Conservation (phyloP, 2,329 filamentous ascomycete genomes). For the Xylariaceae sp. region DNA sequence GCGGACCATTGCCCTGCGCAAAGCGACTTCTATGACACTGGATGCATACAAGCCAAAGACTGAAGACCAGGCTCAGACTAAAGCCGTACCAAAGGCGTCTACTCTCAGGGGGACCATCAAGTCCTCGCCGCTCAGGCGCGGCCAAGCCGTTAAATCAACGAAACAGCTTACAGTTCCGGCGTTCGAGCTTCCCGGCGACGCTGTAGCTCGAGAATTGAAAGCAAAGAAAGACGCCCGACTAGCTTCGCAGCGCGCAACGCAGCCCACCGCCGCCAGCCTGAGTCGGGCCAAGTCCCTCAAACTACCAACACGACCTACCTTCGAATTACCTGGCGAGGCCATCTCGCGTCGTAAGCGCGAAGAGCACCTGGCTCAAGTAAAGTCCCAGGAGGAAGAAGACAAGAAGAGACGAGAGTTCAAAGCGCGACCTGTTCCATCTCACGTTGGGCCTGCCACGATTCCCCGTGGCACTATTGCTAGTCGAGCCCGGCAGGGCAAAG, state of each 20-base stretch:
- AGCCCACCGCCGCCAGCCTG: conserved; percentile 35
- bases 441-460: conserved; percentile 37
- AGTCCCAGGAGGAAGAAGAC: conserved; percentile 57
- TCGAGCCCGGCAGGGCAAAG: conserved; percentile 49
- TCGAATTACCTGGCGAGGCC: conserved; percentile 61
- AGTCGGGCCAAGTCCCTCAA: conserved; percentile 49
- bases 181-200: conserved; percentile 62
- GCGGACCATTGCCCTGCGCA: conserved; percentile 38
- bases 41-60: conserved; percentile 27
- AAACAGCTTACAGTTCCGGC: conserved; percentile 52
- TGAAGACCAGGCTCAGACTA: conserved; percentile 25
- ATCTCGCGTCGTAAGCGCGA: conserved; percentile 54
- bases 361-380: conserved; percentile 50
- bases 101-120: conserved; percentile 37
- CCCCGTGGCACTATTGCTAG: conserved; percentile 58
- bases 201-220: conserved; percentile 43
- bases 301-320: conserved; percentile 50
- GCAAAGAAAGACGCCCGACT: conserved; percentile 47
- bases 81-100: conserved; percentile 29
- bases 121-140: conserved; percentile 47
- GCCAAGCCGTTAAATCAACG: conserved; percentile 46
- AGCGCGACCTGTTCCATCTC: conserved; percentile 52
- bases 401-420: conserved; percentile 60
- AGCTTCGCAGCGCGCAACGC: conserved; percentile 34
- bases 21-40: conserved; percentile 40